phyloP scores from a whole-genome alignment of 352 stramenopile species.

The Ophiocytium majus region DNA sequence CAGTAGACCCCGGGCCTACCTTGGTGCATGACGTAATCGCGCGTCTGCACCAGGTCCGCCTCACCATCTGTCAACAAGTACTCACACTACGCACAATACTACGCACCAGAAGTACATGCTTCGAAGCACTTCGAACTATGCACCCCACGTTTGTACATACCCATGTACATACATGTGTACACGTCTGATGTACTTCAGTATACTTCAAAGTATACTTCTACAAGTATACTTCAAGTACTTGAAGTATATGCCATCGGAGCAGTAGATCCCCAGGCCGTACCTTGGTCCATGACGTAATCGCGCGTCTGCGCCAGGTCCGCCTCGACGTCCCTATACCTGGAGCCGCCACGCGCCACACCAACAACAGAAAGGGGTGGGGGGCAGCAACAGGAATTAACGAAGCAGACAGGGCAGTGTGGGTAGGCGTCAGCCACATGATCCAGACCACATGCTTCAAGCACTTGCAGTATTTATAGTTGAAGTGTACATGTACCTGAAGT shows the following conservation, averaged over 20 bases:
- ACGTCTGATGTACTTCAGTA: not conserved
- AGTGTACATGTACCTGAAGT: too few relatives aligned
- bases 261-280: not conserved
- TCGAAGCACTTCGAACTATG: not conserved
- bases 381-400: not conserved
- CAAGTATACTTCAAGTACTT: too few relatives aligned
- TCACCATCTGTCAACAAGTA: too few relatives aligned
- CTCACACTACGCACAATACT: slow-evolving; percentile 21
- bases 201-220: too few relatives aligned
- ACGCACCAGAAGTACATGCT: not conserved
- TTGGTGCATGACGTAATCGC: too few relatives aligned
- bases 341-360: not conserved
- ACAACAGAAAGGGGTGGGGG: not conserved
- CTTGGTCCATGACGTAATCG: not conserved
- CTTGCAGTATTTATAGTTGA: too few relatives aligned
- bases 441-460: too few relatives aligned
- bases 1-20: too few relatives aligned
- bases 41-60: too few relatives aligned
- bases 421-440: too few relatives aligned
- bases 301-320: not conserved
- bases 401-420: not conserved
- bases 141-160: not conserved
- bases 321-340: not conserved
- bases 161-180: not conserved
- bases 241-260: not conserved